Evolutionary conservation across 2,329 filamentous ascomycete species (phyloP), one percentile per base, ranked within the genome.

Genomic region (Chrysoporthe austroafricana): DNA sequence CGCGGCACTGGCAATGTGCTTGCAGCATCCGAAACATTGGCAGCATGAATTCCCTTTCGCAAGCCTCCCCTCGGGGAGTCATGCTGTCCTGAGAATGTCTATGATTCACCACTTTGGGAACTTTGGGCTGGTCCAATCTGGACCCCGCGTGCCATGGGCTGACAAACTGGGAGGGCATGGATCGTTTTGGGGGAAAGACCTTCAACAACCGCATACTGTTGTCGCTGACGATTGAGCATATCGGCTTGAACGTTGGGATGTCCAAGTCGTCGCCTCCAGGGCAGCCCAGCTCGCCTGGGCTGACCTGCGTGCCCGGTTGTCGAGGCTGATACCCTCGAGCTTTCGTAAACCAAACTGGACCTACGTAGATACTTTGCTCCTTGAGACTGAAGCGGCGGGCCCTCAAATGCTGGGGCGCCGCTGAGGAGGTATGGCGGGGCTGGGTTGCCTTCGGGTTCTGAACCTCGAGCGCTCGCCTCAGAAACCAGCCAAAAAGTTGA

Each of bases 291-390:
- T 44, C 63, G 66, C 32, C 58, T 52, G 66, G 66, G 44, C 32
- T 48, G 60, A 39, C 32, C 21, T 61, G 32, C 32, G 8, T 54
- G 52, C 43, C 52, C 52, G 60, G 68, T 32, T 63, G 42, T 63
- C 44, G 42, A 57, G 32, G 68, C 46, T 61, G 62, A 21, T 43
- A 58, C 52, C 43, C 11, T 43, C 36, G 34, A 52, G 61, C 57
- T 63, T 54, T 65, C 68, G 68, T 70, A 70, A 70, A 68, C 59
- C 62, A 64, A 54, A 59, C 62, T 65, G 42, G 68, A 59, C 54
- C 66, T 68, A 70, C 61, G 66, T 70, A 70, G 68, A 70, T 70
- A 61, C 42, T 59, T 62, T 62, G 61, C 63, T 70, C 54, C 59
- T 62, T 63, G 66, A 68, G 11, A 62, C 39, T 54, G 65, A 67